Base-by-base conservation (phyloP, 108 stramenopile genomes). In the Nannochloropsis gaditana region DNA sequence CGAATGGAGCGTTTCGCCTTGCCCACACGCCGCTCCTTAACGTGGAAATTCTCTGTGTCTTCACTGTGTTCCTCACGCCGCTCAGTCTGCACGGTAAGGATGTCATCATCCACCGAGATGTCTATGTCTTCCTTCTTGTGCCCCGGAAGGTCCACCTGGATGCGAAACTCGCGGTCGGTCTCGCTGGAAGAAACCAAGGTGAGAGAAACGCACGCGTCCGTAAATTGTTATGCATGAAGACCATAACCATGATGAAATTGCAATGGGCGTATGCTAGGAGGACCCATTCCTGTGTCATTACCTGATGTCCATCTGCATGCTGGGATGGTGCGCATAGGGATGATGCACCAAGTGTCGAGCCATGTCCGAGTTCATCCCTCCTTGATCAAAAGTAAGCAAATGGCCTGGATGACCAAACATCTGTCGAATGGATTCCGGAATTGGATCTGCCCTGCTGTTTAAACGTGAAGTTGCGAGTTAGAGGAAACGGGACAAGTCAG, bases 221-320 rank as follows among this genome's bases (percentile, higher is more conserved):
- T 31, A 31, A 1, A 31, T 31, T 31, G 1, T 31, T 31, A 31
- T 31, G 31, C 31, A 31, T 31, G 31, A 31, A 31, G 31, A 31
- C 31, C 31, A 31, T 31, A 31, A 31, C 31, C 31, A 31, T 31
- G 31, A 31, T 31, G 31, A 1, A 31, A 31, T 31, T 1, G 31
- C 31, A 31, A 31, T 31, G 31, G 31, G 31, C 31, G 31, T 31
- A 31, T 31, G 31, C 31, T 31, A 31, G 31, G 31, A 31, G 31
- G 31, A 31, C 31, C 31, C 31, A 31, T 31, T 31, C 31, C 31
- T 31, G 31, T 31, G 31, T 31, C 31, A 1, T 15, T 73, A 73
- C 59, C 59, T 73, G 59, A 73, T 73, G 8, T 73, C 59, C 59
- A 73, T 73, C 59, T n/a, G n/a, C 59, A 73, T 73, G 59, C n/a